A percentile compares a stretch with the other conserved stretches of the same genome.
Conservation (phyloP, 108 stramenopile species). For the Fistulifera solaris region DNA sequence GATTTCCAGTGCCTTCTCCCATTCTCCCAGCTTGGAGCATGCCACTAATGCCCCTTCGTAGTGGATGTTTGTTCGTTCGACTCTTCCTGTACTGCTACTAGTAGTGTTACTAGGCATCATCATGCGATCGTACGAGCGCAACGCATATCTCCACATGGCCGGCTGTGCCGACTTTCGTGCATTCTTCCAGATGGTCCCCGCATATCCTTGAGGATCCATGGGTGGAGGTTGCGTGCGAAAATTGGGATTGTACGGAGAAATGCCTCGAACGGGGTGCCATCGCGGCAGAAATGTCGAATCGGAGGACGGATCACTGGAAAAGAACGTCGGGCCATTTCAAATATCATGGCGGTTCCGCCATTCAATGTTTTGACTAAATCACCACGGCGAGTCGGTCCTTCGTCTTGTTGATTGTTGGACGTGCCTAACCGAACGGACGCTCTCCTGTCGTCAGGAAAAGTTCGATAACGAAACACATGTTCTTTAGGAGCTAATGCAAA, state of each 20-base stretch:
- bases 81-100: slow-evolving; percentile 6
- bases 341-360: slow-evolving; percentile 61
- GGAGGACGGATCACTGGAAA: slow-evolving; percentile 32
- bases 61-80: slow-evolving; percentile 50
- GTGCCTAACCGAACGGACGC: no score
- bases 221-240: slow-evolving; percentile 59
- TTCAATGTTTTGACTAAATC: slow-evolving; percentile 22
- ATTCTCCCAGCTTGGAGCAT: slow-evolving; percentile 62
- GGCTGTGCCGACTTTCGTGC: slow-evolving; percentile 70
- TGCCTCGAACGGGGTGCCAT: slow-evolving; percentile 57
- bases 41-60: slow-evolving; percentile 72
- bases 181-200: slow-evolving; percentile 57
- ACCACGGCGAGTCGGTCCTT: no score
- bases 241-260: slow-evolving; percentile 56
- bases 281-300: no score
- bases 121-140: slow-evolving; percentile 70
- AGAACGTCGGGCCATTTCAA: slow-evolving; percentile 66
- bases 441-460: no score
- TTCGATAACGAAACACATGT: no score
- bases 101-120: neutral
- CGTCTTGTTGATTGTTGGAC: no score
- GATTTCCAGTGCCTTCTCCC: slow-evolving; percentile 61
- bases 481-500: neutral
- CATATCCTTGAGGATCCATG: slow-evolving; percentile 75
- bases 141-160: slow-evolving; percentile 56